Evolutionary conservation across 1,139 yeast genomes (phyloP).

Genomic region (Candida dubliniensis): DNA sequence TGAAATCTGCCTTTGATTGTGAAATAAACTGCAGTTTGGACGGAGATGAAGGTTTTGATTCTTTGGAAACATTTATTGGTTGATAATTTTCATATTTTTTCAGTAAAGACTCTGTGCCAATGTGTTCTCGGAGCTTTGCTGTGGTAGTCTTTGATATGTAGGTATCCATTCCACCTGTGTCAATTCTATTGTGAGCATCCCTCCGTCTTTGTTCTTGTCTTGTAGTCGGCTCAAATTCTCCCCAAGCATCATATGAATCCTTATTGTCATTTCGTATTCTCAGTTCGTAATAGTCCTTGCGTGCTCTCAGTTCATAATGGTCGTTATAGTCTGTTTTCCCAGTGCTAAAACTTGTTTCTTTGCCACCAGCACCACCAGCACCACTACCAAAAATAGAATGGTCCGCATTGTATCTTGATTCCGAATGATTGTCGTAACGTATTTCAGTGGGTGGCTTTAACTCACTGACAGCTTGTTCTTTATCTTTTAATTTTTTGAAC

Average conservation of each 20-base stretch:
- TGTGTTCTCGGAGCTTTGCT: background rate
- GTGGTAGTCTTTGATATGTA: background rate
- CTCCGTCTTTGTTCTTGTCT: background rate
- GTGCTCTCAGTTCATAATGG: constrained; percentile 1
- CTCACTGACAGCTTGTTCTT: constrained; percentile 4
- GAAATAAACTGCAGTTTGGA: no score
- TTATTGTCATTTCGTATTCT: background rate
- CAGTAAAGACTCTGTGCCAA: background rate
- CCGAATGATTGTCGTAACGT: constrained; percentile 6
- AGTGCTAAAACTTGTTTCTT: background rate
- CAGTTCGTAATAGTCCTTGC: background rate
- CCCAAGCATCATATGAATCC: no score
- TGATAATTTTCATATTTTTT: background rate
- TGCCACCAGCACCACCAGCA: background rate
- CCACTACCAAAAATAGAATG: constrained; percentile 2
- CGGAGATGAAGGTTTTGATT: no score
- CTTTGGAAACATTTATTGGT: background rate
- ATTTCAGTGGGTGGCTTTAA: constrained; percentile 7
- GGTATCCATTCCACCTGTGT: no score
- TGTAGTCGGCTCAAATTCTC: background rate
- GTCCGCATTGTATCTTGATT: constrained; percentile 3
- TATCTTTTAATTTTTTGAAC: constrained; percentile 37
- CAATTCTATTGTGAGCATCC: no score
- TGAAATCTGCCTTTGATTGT: no score
- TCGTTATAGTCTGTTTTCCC: constrained; percentile 2